These are phyloP conservation scores for Saccharomyces hybrid DNA, from an alignment of 1,139 yeast species.

Conservation along the genomic window DNA sequence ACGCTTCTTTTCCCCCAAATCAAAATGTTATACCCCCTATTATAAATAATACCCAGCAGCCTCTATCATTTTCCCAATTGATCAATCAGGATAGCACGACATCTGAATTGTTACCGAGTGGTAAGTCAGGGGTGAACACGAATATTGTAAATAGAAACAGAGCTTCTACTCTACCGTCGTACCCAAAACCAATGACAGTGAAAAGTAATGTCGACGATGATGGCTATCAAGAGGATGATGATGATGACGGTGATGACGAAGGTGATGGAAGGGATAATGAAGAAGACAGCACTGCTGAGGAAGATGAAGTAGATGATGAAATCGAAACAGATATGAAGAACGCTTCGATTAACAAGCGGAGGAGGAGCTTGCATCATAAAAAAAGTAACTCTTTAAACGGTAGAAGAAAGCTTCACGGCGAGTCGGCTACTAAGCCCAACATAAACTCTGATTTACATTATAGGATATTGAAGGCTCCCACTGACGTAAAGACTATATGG, in stretches of 20 bases:
- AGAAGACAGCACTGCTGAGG: constrained; percentile 8
- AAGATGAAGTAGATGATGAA: constrained; percentile 7
- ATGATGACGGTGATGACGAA: constrained; percentile 20
- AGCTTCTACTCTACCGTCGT: neutral
- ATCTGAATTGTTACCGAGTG: neutral
- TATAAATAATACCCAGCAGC: neutral
- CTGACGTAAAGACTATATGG: constrained; percentile 32
- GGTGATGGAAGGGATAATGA: constrained; percentile 18
- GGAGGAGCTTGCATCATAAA: neutral
- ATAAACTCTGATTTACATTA: constrained; percentile 16
- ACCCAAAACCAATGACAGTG: constrained; percentile 2
- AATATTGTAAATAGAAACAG: neutral
- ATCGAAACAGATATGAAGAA: neutral
- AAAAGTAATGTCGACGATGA: constrained; percentile 19
- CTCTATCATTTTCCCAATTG: neutral
- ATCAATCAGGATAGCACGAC: neutral
- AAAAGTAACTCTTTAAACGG: neutral
- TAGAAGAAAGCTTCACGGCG: neutral
- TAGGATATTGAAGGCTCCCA: constrained; percentile 31
- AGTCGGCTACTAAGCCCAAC: neutral
- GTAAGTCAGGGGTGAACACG: neutral
- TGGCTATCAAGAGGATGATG: constrained; percentile 30
- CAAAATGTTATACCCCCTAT: neutral
- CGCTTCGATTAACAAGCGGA: neutral
- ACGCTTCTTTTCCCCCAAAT: neutral